phyloP scores from a whole-genome alignment of 2,329 filamentous ascomycete genomes.

The Fusarium oligoseptatum region DNA sequence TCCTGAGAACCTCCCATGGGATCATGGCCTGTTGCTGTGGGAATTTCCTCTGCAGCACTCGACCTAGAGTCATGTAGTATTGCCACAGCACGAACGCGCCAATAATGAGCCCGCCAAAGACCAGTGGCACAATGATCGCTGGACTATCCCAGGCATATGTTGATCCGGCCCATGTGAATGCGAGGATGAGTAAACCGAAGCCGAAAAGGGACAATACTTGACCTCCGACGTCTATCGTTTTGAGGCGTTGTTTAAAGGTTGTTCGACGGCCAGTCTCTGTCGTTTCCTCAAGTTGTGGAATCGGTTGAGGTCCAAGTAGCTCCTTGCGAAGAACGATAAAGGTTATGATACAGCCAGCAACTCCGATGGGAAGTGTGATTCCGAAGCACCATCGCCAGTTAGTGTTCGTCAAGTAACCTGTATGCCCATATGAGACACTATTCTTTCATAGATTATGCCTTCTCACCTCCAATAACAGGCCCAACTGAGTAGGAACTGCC shows the following conservation, averaged over 20 bases:
- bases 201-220: neutral
- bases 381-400: constrained; percentile 1
- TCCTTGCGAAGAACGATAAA: neutral
- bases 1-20: neutral
- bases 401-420: neutral
- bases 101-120: neutral
- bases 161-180: neutral
- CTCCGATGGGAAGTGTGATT: neutral
- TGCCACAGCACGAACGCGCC: neutral
- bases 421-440: neutral
- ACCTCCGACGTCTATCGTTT: neutral
- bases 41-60: neutral
- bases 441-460: no score
- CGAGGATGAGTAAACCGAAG: neutral
- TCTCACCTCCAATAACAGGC: neutral
- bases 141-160: neutral
- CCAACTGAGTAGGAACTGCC: neutral
- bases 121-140: neutral
- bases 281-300: neutral
- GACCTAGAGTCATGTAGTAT: neutral
- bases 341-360: neutral
- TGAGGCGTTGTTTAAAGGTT: neutral
- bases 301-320: neutral
- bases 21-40: neutral
- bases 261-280: neutral